phyloP scores from a whole-genome alignment of 2,329 filamentous ascomycete genomes.

The Aspergillus aculeatinus region DNA sequence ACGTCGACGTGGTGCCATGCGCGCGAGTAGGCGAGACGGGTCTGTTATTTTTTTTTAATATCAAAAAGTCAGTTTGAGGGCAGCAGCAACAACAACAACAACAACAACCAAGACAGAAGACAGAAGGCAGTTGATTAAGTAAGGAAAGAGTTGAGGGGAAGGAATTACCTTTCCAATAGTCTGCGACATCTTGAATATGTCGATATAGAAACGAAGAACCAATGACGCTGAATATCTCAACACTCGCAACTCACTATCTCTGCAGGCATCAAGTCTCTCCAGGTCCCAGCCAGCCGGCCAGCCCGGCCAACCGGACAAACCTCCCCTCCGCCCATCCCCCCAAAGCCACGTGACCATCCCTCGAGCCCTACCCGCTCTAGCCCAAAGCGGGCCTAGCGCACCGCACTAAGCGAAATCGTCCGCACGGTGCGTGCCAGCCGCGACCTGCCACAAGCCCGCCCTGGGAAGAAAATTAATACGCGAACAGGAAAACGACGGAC shows the following conservation, averaged over 20 bases:
- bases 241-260: not conserved
- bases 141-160: too few relatives aligned
- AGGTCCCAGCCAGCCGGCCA: too few relatives aligned
- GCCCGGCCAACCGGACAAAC: too few relatives aligned
- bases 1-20: conserved; percentile 91
- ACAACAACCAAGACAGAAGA: not conserved
- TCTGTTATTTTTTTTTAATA: conserved; percentile 56
- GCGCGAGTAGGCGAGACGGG: conserved; percentile 91
- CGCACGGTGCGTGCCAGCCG: conserved; percentile 31
- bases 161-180: conserved; percentile 46
- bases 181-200: conserved; percentile 40
- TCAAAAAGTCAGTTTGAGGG: not conserved
- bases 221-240: not conserved
- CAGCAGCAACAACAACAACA: not conserved
- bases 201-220: not conserved
- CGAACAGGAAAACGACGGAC: conserved; percentile 23
- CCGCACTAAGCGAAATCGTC: conserved; percentile 42
- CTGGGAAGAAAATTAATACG: conserved; percentile 10
- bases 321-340: not conserved
- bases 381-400: conserved; percentile 23
- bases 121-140: not conserved
- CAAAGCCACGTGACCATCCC: conserved; percentile 30
- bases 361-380: conserved; percentile 29
- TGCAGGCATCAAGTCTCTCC: not conserved
- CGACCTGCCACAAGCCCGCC: conserved; percentile 11